Conservation (phyloP, 768 basidiomycete species). For the Tulasnella sp. region DNA sequence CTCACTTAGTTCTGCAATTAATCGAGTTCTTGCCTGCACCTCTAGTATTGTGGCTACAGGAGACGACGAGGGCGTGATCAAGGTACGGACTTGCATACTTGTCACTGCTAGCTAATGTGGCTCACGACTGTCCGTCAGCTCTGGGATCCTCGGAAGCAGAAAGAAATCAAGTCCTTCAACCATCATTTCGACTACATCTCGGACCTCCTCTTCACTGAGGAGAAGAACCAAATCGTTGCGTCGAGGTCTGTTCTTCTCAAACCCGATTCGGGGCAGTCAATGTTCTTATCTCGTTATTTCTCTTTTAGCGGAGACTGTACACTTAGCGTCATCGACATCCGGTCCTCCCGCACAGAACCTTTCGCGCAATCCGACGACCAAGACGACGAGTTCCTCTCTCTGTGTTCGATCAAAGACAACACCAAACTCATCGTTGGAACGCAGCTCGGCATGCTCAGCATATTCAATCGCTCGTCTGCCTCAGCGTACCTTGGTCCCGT, state of each 20-base stretch:
- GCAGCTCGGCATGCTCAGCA: slow-evolving; percentile 80
- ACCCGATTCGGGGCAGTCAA: not conserved
- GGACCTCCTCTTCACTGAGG: slow-evolving; percentile 81
- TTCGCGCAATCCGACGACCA: slow-evolving; percentile 90
- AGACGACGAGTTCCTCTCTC: slow-evolving; percentile 87
- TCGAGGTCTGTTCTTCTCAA: slow-evolving; percentile 61
- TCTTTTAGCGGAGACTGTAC: slow-evolving; percentile 80
- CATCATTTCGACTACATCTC: slow-evolving; percentile 96
- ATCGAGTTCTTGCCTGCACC: slow-evolving; percentile 70
- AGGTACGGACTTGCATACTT: slow-evolving; percentile 48
- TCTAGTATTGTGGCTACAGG: slow-evolving; percentile 77
- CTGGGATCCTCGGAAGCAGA: slow-evolving; percentile 79
- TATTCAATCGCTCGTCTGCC: slow-evolving; percentile 83
- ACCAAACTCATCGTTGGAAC: slow-evolving; percentile 85
- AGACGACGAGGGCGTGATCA: slow-evolving; percentile 92
- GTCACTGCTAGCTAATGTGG: not conserved
- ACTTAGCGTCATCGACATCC: slow-evolving; percentile 85
- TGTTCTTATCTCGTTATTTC: not conserved
- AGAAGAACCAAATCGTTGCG: slow-evolving; percentile 78
- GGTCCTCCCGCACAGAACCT: slow-evolving; percentile 73
- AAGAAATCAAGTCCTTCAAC: slow-evolving; percentile 60
- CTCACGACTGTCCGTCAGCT: slow-evolving; percentile 49
- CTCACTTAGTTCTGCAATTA: slow-evolving; percentile 66
- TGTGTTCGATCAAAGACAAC: slow-evolving; percentile 77
- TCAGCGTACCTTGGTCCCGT: slow-evolving; percentile 78